Evolutionary conservation across 1,284 basidiomycete species (phyloP).

Genomic region (Apiotrichum gamsii): DNA sequence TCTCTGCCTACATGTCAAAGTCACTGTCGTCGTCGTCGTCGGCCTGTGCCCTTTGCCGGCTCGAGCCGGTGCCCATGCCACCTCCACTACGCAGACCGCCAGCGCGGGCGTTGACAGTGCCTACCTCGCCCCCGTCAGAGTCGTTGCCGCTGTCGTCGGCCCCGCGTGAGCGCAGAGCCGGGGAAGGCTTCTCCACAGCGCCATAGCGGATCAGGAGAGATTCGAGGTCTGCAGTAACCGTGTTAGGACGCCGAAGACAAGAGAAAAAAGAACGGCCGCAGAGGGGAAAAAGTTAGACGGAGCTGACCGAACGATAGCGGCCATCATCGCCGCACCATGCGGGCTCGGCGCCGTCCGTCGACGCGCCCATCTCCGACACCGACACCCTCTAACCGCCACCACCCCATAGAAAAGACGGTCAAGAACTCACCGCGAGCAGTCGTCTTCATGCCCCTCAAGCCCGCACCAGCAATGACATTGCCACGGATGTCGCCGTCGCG

Average conservation of each 20-base stretch:
- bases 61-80: slow-evolving; percentile 5
- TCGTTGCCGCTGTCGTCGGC: slow-evolving; percentile 23
- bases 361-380: too few species aligned
- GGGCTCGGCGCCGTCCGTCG: too few species aligned
- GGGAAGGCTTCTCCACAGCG: slow-evolving; percentile 39
- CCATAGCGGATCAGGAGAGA: slow-evolving; percentile 34
- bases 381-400: too few species aligned
- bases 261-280: too few species aligned
- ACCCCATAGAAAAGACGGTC: too few species aligned
- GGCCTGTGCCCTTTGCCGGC: slow-evolving; percentile 5
- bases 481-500: slow-evolving; percentile 80
- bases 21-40: slow-evolving; percentile 39
- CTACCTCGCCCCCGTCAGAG: slow-evolving; percentile 30
- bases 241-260: too few species aligned
- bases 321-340: too few species aligned
- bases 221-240: slow-evolving; percentile 35
- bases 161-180: slow-evolving; percentile 17
- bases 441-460: slow-evolving; percentile 64
- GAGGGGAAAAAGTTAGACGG: neutral
- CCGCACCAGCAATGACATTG: slow-evolving; percentile 65
- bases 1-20: slow-evolving; percentile 47
- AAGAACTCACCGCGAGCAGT: slow-evolving; percentile 65
- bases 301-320: too few species aligned
- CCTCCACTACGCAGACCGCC: slow-evolving; percentile 33
- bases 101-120: slow-evolving; percentile 31